Conservation (phyloP, 345 rosid species). For the Dipteronia sinensis region DNA sequence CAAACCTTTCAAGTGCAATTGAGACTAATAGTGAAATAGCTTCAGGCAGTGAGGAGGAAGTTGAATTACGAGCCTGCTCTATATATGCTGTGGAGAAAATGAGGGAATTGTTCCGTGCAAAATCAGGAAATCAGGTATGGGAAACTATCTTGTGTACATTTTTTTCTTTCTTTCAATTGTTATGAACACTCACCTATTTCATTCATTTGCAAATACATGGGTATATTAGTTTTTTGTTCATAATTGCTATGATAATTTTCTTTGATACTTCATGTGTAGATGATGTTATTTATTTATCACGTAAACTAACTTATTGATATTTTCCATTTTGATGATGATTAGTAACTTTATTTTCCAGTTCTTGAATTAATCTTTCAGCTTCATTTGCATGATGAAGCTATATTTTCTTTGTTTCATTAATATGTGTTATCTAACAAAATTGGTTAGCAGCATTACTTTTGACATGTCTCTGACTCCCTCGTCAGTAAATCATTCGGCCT, state of each 20-base stretch:
- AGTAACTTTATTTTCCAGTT: background rate
- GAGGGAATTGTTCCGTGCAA: slow-evolving; percentile 54
- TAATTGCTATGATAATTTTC: background rate
- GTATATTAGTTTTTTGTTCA: background rate
- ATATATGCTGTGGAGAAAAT: slow-evolving; percentile 82
- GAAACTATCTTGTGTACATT: background rate
- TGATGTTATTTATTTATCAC: background rate
- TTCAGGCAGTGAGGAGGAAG: slow-evolving; percentile 81
- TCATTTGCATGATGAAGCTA: background rate
- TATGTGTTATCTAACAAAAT: background rate
- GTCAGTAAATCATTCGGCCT: background rate
- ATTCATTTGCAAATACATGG: slow-evolving; percentile 2
- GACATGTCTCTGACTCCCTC: background rate
- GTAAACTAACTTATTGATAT: background rate
- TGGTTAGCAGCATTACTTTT: background rate
- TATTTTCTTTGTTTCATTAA: background rate
- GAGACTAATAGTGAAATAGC: slow-evolving; percentile 49
- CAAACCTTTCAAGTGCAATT: slow-evolving; percentile 51
- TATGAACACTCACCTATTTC: background rate
- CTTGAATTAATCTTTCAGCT: background rate
- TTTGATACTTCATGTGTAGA: background rate
- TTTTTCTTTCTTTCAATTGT: background rate
- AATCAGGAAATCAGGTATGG: slow-evolving; percentile 69
- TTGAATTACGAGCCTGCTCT: slow-evolving; percentile 82
- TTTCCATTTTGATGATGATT: background rate